Conservation (phyloP, 495 filamentous ascomycete genomes). For the Clohesyomyces aquaticus region DNA sequence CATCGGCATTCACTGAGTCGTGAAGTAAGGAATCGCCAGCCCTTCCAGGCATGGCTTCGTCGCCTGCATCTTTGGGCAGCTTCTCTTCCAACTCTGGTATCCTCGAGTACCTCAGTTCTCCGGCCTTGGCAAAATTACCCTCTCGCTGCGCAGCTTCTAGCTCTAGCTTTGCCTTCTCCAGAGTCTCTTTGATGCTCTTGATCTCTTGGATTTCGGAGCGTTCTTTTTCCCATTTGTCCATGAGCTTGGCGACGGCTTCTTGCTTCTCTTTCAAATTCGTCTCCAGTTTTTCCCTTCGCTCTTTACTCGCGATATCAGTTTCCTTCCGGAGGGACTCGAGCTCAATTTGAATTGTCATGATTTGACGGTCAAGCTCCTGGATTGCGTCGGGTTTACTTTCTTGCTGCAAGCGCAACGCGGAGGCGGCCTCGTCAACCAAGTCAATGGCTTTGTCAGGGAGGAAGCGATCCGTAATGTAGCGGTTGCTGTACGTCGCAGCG, state of each 20-base stretch:
- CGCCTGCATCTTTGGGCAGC: constrained; percentile 67
- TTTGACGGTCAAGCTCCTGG: constrained; percentile 84
- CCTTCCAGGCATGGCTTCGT: constrained; percentile 45
- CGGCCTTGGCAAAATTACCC: constrained; percentile 87
- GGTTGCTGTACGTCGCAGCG: constrained; percentile 88
- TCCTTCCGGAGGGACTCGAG: constrained; percentile 95
- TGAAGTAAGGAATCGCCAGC: constrained; percentile 70
- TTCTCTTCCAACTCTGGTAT: constrained; percentile 81
- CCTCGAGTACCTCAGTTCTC: constrained; percentile 81
- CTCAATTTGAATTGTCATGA: constrained; percentile 97
- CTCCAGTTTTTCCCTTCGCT: constrained; percentile 86
- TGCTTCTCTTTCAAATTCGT: constrained; percentile 71
- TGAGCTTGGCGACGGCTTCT: constrained; percentile 68
- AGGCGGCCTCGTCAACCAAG: constrained; percentile 93
- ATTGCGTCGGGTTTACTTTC: constrained; percentile 97
- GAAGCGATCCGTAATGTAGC: constrained; percentile 95
- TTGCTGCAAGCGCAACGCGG: constrained; percentile 86
- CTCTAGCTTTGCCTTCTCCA: constrained; percentile 83
- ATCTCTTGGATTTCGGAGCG: constrained; percentile 79
- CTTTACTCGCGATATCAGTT: constrained; percentile 82
- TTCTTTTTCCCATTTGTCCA: constrained; percentile 86
- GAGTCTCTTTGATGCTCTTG: constrained; percentile 80
- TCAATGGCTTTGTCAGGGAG: constrained; percentile 97
- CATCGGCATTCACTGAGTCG: constrained; percentile 89
- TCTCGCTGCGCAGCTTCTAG: constrained; percentile 85